Evolutionary conservation across 208 protist genomes (phyloP).

Genomic region (Tritrichomonas musculus): DNA sequence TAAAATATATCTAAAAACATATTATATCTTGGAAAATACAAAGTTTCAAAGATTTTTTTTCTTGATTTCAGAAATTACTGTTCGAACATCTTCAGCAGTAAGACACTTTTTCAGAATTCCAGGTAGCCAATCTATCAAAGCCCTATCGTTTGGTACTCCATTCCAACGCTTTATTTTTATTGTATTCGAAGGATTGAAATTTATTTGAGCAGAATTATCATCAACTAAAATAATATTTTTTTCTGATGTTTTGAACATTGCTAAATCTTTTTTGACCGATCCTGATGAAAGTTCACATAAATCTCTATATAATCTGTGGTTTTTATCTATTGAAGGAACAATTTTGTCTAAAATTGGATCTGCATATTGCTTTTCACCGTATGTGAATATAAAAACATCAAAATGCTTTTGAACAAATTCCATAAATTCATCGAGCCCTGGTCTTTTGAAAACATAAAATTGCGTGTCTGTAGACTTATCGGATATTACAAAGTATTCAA

Average conservation of each 20-base stretch:
- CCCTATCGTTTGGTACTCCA: background rate
- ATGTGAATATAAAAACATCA: background rate
- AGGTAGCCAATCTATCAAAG: background rate
- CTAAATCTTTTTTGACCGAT: background rate
- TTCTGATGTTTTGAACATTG: background rate
- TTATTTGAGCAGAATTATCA: background rate
- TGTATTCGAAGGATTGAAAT: background rate
- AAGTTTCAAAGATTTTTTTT: no score
- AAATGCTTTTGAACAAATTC: background rate
- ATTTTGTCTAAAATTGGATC: background rate
- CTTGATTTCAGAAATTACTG: no score
- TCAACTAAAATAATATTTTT: constrained; percentile 4
- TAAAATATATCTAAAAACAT: no score
- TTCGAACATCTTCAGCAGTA: background rate
- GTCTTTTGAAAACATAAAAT: background rate
- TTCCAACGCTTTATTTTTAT: background rate
- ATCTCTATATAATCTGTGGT: background rate
- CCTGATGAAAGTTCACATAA: background rate
- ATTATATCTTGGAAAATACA: no score
- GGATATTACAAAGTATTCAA: no score
- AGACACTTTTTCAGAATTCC: background rate
- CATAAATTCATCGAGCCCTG: background rate
- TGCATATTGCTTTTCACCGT: background rate
- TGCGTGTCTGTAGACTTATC: no score
- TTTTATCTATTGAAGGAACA: background rate